phyloP scores from a whole-genome alignment of 192 early-diverging fungal genomes.

The Dissophora ornata region DNA sequence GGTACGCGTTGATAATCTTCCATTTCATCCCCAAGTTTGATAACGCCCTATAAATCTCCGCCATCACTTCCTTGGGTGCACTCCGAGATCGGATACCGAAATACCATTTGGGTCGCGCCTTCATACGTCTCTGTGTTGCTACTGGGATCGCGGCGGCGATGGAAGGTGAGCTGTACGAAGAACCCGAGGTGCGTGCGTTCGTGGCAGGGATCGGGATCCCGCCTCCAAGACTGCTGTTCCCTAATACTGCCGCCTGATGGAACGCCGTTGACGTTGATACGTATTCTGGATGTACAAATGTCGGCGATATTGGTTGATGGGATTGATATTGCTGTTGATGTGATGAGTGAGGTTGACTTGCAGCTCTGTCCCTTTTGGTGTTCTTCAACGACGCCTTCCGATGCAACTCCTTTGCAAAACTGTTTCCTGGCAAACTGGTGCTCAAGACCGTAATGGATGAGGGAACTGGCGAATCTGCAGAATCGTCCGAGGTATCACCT shows the following conservation, averaged over 20 bases:
- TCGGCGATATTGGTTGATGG: background rate
- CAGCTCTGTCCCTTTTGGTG: slow-evolving; percentile 20
- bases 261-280: slow-evolving; percentile 34
- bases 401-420: slow-evolving; percentile 46
- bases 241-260: slow-evolving; percentile 39
- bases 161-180: background rate
- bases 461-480: slow-evolving; percentile 34
- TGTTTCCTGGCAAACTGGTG: slow-evolving; percentile 51
- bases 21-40: slow-evolving; percentile 92
- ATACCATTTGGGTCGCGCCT: slow-evolving; percentile 90
- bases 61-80: slow-evolving; percentile 95
- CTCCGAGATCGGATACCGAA: slow-evolving; percentile 96
- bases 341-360: slow-evolving; percentile 27
- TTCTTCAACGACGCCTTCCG: slow-evolving; percentile 50
- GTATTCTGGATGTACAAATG: slow-evolving; percentile 4
- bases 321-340: background rate
- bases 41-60: slow-evolving; percentile 94
- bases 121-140: slow-evolving; percentile 38
- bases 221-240: slow-evolving; percentile 30
- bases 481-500: slow-evolving; percentile 37
- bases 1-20: slow-evolving; percentile 91
- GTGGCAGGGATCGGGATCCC: slow-evolving; percentile 30
- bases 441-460: slow-evolving; percentile 67
- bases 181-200: background rate
- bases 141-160: background rate